Evolutionary conservation across 805 yeast genomes (phyloP).

Genomic region (Saccharomycopsis javanensis): DNA sequence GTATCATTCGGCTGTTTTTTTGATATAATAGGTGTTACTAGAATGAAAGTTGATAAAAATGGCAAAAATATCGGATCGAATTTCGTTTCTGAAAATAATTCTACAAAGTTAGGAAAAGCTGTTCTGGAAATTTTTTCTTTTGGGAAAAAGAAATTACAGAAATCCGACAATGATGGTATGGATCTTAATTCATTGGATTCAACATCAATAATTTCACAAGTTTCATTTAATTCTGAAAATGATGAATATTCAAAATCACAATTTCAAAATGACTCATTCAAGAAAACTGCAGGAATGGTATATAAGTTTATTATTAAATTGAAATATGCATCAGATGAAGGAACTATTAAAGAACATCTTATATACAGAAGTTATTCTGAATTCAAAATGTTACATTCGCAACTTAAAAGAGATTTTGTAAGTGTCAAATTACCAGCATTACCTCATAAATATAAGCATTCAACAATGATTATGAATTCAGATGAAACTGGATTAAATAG

Average conservation of each 20-base stretch:
- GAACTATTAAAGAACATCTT: constrained; percentile 5
- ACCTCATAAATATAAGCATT: constrained; percentile 32
- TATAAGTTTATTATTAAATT: background rate
- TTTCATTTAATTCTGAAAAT: background rate
- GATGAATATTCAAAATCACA: background rate
- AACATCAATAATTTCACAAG: background rate
- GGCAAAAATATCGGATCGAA: background rate
- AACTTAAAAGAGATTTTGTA: constrained; percentile 51
- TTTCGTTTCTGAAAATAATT: background rate
- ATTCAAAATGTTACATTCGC: constrained; percentile 47
- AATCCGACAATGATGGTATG: background rate
- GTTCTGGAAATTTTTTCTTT: background rate
- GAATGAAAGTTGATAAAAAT: background rate
- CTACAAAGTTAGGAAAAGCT: background rate
- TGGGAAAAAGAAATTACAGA: background rate
- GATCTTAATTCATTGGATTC: background rate
- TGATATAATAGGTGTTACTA: background rate
- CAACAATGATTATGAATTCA: constrained; percentile 10
- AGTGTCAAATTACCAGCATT: constrained; percentile 53
- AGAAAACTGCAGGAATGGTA: background rate
- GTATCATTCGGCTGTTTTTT: background rate
- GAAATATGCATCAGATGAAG: constrained; percentile 29
- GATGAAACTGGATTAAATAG: background rate
- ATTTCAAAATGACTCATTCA: background rate
- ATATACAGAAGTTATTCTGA: constrained; percentile 57